Evolutionary conservation across 1,139 yeast genomes (phyloP).

Genomic region (Pichia sp.): DNA sequence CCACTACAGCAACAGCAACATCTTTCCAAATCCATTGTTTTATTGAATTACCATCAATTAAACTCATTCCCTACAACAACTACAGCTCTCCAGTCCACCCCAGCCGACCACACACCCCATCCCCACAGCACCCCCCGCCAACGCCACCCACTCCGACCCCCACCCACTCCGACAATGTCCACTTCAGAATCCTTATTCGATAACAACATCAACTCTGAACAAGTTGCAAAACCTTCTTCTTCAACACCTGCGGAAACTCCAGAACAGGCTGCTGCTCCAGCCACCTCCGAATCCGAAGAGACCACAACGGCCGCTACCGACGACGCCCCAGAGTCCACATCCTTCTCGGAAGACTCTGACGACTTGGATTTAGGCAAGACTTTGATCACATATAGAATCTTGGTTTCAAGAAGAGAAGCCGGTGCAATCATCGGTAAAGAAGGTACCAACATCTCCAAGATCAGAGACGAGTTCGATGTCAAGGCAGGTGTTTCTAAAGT

Average conservation of each 20-base stretch:
- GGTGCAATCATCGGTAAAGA: conserved; percentile 90
- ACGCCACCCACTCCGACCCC: not conserved
- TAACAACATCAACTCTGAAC: conserved; percentile 26
- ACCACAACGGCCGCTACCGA: no score
- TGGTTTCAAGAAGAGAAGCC: conserved; percentile 85
- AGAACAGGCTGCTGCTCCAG: no score
- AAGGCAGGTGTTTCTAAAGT: conserved; percentile 89
- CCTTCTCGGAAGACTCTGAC: not conserved
- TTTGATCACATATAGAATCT: conserved; percentile 59
- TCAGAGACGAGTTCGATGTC: conserved; percentile 75
- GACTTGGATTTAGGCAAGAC: conserved; percentile 32
- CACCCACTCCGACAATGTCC: conserved; percentile 19
- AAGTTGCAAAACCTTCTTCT: no score
- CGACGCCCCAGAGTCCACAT: no score
- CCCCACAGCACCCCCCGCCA: no score
- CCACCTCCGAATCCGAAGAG: no score
- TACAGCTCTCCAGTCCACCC: not conserved
- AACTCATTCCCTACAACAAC: not conserved
- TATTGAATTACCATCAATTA: no score
- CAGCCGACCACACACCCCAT: no score
- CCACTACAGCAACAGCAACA: no score
- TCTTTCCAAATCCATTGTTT: not conserved
- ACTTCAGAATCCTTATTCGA: conserved; percentile 33
- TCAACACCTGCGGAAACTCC: no score
- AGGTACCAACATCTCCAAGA: conserved; percentile 76